Evolutionary conservation across 768 basidiomycete genomes (phyloP), one percentile per base, ranked within the genome.

Genomic region (Ramaria rubella): DNA sequence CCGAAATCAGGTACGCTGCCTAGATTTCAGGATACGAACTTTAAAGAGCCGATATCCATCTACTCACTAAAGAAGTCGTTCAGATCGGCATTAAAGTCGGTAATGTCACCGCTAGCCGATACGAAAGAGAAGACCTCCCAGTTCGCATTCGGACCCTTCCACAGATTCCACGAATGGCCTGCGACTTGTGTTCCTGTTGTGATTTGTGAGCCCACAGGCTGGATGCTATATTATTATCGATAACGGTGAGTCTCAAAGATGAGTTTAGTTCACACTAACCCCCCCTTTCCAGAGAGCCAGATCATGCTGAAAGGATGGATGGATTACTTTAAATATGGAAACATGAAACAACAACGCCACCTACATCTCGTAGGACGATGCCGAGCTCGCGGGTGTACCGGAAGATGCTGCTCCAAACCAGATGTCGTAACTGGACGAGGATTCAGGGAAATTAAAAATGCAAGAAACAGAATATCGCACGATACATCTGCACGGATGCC

Each of bases 101-200:
- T 77, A 66, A 83, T 72, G 61, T 81, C 66, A 0, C 77, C 80
- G 2, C 67, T 54, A 1, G 70, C 65, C 60, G 72, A 77, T 60
- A 82, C 77, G 67, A 83, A 83, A 8, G 79, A 80, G 59, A 79
- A 65, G 12, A 81, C 80, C 65, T 81, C 63, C 80, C 80, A 81
- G 69, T 77, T 78, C 19, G 68, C 51, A 63, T 80, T 80, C 3
- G 78, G 75, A 21, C 81, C 80, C 46, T 65, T 69, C 80, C 80
- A 83, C 30, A 82, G 68, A 59, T 77, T 73, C 81, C 81, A 84
- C 1, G 73, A 73, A 64, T 79, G 70, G 33, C 78, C 78, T 17
- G 27, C 59, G 21, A 58, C 43, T 30, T 27, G 24, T 31, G 76
- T 71, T 27, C 67, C 74, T 8, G 75, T 73, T 0, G 65, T 65